phyloP scores from a whole-genome alignment of 169 alveolate genomes.

The Cyclospora cayetanensis region DNA sequence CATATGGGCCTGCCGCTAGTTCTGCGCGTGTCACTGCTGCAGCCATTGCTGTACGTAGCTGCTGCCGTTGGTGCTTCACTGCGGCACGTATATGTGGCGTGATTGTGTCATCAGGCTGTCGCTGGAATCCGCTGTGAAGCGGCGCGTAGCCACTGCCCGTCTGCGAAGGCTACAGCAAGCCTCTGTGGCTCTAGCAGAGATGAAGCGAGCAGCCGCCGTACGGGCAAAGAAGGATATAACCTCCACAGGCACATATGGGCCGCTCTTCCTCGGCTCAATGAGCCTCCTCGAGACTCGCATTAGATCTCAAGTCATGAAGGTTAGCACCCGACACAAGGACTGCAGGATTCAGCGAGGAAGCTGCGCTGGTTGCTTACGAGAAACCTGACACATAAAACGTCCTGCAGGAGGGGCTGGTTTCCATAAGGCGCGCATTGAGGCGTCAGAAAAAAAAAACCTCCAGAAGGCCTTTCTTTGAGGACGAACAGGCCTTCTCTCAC shows the following conservation, averaged over 20 bases:
- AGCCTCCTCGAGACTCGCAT: not conserved
- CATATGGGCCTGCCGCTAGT: not conserved
- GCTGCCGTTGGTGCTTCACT: not conserved
- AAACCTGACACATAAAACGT: not conserved
- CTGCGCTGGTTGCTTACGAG: not conserved
- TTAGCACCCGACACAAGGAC: not conserved
- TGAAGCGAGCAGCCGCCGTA: not conserved
- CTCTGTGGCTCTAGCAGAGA: not conserved
- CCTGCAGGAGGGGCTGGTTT: not conserved
- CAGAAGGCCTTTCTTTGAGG: too few relatives aligned
- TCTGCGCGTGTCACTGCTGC: not conserved
- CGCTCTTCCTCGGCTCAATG: not conserved
- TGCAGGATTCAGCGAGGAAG: not conserved
- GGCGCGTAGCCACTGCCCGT: conserved; percentile 6
- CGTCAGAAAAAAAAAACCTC: too few relatives aligned
- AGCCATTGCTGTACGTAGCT: not conserved
- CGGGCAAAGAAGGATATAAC: not conserved
- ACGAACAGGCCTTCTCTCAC: too few relatives aligned
- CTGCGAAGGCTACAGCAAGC: conserved; percentile 4
- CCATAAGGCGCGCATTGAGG: too few relatives aligned
- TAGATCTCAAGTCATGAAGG: not conserved
- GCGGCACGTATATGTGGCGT: too few relatives aligned
- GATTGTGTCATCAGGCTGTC: too few relatives aligned
- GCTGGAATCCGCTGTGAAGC: not conserved
- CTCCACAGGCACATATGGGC: not conserved